These are phyloP conservation scores for Penicillium sp. DNA, from an alignment of 2,329 filamentous ascomycete species.

Conservation along the genomic window DNA sequence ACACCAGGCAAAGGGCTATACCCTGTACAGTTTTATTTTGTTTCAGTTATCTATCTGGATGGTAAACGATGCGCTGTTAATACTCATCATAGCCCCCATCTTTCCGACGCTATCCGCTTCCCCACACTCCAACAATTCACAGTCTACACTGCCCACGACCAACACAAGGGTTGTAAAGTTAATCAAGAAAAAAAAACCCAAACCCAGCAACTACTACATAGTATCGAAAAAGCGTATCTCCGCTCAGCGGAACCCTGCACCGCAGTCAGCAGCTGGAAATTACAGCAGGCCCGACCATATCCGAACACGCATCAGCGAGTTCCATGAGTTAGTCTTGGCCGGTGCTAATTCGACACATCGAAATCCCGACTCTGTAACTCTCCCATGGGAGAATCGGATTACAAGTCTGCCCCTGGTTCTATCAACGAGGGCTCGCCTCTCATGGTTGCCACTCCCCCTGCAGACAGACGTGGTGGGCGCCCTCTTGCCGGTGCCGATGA, in stretches of 20 bases:
- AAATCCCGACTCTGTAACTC: neutral
- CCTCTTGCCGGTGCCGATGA: slow-evolving; percentile 49
- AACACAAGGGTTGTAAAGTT: neutral
- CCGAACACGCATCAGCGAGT: neutral
- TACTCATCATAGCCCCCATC: neutral
- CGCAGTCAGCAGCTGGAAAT: neutral
- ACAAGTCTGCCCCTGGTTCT: neutral
- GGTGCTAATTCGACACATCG: neutral
- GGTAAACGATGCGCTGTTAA: neutral
- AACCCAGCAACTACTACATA: neutral
- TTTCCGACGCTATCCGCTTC: neutral
- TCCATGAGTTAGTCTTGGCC: neutral
- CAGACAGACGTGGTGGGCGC: slow-evolving; percentile 27
- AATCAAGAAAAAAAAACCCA: neutral
- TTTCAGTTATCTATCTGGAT: neutral
- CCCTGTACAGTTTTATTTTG: neutral
- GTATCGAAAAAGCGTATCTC: neutral
- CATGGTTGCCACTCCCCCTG: slow-evolving; percentile 22
- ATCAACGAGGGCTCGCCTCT: slow-evolving; percentile 31
- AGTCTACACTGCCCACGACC: neutral
- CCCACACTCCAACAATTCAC: neutral
- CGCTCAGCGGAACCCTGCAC: neutral
- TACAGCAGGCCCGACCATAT: neutral
- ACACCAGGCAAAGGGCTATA: neutral
- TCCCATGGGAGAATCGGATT: neutral